These are phyloP conservation scores for Candida sanyaensis DNA, from an alignment of 1,139 yeast genomes.

Conservation along the genomic window DNA sequence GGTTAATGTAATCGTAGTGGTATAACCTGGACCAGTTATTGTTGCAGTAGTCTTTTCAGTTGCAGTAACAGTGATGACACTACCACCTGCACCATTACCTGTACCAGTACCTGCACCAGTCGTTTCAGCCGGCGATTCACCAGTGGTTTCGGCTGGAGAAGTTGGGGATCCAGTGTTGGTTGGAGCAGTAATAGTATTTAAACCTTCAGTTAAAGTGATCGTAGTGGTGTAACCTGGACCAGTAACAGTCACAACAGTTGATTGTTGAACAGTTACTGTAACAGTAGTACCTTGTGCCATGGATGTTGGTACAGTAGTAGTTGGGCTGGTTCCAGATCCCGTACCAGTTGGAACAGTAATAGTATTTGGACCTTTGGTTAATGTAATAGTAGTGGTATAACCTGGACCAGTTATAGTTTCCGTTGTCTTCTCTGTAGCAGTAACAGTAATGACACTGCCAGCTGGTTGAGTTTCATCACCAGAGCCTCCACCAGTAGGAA, in stretches of 20 bases:
- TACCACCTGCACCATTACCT: too few species aligned
- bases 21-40: conserved; percentile 2
- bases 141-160: background rate
- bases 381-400: background rate
- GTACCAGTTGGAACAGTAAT: background rate
- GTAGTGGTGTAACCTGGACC: background rate
- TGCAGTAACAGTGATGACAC: conserved; percentile 1
- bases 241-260: background rate
- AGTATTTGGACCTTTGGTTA: background rate
- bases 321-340: background rate
- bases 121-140: too few species aligned
- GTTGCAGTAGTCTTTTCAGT: background rate
- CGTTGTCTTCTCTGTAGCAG: background rate
- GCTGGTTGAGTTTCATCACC: too few species aligned
- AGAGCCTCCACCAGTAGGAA: too few species aligned
- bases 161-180: background rate
- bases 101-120: too few species aligned
- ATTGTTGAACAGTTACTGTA: background rate
- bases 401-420: conserved; percentile 2
- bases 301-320: background rate
- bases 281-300: background rate
- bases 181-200: background rate
- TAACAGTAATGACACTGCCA: background rate
- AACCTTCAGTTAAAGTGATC: background rate
- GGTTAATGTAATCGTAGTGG: background rate